Evolutionary conservation across 768 basidiomycete genomes (phyloP).

Genomic region (Kockovaella imperatae): DNA sequence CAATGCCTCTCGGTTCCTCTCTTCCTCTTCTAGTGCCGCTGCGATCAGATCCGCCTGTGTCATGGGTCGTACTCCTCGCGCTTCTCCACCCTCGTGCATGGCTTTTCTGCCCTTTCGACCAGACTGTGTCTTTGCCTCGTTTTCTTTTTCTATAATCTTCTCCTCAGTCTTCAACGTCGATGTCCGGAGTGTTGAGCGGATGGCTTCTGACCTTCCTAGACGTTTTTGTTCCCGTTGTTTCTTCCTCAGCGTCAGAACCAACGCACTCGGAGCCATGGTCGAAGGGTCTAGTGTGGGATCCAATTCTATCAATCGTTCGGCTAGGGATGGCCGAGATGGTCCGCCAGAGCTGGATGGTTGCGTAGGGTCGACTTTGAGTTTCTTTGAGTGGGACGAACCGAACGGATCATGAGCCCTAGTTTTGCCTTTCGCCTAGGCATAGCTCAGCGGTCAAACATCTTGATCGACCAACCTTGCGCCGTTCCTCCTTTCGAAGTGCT

Average conservation of each 20-base stretch:
- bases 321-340: conserved; percentile 1
- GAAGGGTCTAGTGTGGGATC: conserved; percentile 21
- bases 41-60: conserved; percentile 42
- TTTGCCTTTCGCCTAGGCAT: conserved; percentile 33
- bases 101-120: conserved; percentile 21
- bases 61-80: conserved; percentile 19
- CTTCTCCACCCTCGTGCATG: conserved; percentile 26
- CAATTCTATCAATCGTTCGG: neutral
- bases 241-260: conserved; percentile 30
- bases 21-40: conserved; percentile 38
- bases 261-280: conserved; percentile 30
- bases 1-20: conserved; percentile 37
- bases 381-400: conserved; percentile 8
- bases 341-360: conserved; percentile 2
- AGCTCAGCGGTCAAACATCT: neutral
- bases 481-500: conserved; percentile 22
- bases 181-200: conserved; percentile 30
- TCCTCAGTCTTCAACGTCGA: conserved; percentile 32
- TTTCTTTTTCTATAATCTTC: conserved; percentile 25
- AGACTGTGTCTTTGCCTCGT: conserved; percentile 11
- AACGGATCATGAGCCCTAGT: conserved; percentile 28
- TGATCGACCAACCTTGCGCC: conserved; percentile 22
- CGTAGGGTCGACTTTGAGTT: conserved; percentile 3
- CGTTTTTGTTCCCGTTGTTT: conserved; percentile 30
- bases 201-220: conserved; percentile 19